Conservation (phyloP, 176 grass and related monocot genomes). For the Coix lacrymajobi region DNA sequence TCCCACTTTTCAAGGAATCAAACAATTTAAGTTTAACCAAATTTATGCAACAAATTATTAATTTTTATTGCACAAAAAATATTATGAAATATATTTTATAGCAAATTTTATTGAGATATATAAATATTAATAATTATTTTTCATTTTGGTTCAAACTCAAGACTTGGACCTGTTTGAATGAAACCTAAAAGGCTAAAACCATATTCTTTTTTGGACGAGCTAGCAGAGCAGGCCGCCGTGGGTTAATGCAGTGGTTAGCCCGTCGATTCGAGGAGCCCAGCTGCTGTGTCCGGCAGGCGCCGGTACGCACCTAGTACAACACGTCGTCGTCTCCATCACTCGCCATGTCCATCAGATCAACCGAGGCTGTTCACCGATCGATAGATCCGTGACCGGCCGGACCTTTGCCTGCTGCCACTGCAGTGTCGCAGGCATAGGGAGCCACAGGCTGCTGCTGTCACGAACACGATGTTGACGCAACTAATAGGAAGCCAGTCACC, state of each 20-base stretch:
- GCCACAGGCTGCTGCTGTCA: neutral
- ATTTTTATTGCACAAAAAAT: too few relatives aligned
- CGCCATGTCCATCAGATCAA: neutral
- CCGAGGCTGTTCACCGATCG: neutral
- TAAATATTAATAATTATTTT: too few relatives aligned
- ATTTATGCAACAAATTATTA: too few relatives aligned
- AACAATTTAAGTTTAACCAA: too few relatives aligned
- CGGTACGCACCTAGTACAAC: neutral
- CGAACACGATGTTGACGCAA: neutral
- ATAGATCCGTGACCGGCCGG: neutral
- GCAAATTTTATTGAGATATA: too few relatives aligned
- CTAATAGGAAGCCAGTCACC: neutral
- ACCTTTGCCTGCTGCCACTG: neutral
- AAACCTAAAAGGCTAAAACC: too few relatives aligned
- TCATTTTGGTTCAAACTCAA: too few relatives aligned
- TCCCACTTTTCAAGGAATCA: too few relatives aligned
- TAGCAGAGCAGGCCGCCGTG: neutral
- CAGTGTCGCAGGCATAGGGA: neutral
- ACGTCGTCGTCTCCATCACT: conserved; percentile 10
- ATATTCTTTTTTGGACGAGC: too few relatives aligned
- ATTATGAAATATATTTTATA: too few relatives aligned
- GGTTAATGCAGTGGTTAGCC: neutral
- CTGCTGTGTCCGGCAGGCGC: conserved; percentile 7
- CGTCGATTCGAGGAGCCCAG: conserved; percentile 19
- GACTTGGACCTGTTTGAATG: too few relatives aligned